A percentile compares a stretch with the other conserved stretches of the same genome.
Conservation (phyloP, 2,329 filamentous ascomycete genomes). For the Alternaria sp. region DNA sequence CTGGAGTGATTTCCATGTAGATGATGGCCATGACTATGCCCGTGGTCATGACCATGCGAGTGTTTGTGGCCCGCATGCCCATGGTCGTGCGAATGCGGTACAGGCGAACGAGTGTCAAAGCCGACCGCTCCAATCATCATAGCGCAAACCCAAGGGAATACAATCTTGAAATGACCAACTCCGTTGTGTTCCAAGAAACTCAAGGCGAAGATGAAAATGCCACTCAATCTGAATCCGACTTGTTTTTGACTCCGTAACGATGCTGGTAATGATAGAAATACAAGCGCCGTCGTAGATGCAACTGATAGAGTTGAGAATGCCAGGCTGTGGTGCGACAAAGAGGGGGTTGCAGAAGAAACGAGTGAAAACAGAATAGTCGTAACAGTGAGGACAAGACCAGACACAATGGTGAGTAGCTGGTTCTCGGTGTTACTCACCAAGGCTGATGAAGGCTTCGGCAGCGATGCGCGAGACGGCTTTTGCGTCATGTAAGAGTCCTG, state of each 20-base stretch:
- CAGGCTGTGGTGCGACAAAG: slow-evolving; percentile 44
- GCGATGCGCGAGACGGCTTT: slow-evolving; percentile 30
- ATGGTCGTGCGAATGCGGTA: slow-evolving; percentile 39
- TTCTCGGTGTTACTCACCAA: slow-evolving; percentile 52
- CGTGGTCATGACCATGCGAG: slow-evolving; percentile 27
- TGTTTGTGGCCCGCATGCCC: slow-evolving; percentile 44
- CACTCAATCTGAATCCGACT: slow-evolving; percentile 43
- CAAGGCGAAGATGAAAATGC: slow-evolving; percentile 32
- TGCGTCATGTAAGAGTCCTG: slow-evolving; percentile 35
- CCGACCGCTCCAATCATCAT: slow-evolving; percentile 50
- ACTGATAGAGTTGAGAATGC: slow-evolving; percentile 53
- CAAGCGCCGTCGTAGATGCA: slow-evolving; percentile 53
- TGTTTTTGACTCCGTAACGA: slow-evolving; percentile 51
- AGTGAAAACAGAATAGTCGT: slow-evolving; percentile 49
- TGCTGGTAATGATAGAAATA: slow-evolving; percentile 54
- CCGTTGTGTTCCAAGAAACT: slow-evolving; percentile 34
- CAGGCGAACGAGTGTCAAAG: slow-evolving; percentile 50
- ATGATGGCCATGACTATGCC: slow-evolving; percentile 43
- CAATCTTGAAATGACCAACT: slow-evolving; percentile 22
- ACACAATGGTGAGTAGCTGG: slow-evolving; percentile 53
- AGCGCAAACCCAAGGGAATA: slow-evolving; percentile 35
- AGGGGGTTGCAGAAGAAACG: slow-evolving; percentile 41
- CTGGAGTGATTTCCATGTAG: slow-evolving; percentile 65
- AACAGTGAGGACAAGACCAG: slow-evolving; percentile 50
- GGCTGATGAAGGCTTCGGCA: slow-evolving; percentile 45